Evolutionary conservation across 2,329 filamentous ascomycete species (phyloP).

Genomic region (Aspergillus hiratsukae): DNA sequence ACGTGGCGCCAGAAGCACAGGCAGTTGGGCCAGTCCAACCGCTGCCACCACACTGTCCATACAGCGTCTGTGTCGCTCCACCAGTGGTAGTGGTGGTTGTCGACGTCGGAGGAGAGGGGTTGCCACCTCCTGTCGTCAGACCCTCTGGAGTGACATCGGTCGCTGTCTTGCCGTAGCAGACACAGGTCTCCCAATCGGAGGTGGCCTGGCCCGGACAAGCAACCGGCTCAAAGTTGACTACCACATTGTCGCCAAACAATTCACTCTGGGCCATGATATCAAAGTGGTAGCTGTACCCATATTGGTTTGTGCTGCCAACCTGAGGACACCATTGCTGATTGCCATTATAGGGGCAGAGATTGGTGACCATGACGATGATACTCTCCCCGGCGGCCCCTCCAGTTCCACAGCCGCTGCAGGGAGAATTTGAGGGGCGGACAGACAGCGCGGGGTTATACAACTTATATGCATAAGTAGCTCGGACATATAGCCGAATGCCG

Average conservation of each 20-base stretch:
- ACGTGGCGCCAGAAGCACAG: slow-evolving; percentile 7
- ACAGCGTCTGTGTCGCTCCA: slow-evolving; percentile 9
- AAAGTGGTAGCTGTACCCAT: slow-evolving; percentile 35
- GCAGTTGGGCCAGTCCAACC: slow-evolving; percentile 13
- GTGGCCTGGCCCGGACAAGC: slow-evolving; percentile 24
- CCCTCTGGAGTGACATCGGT: slow-evolving; percentile 9
- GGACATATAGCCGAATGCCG: not conserved
- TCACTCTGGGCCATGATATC: slow-evolving; percentile 32
- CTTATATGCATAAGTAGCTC: no score
- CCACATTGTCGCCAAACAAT: slow-evolving; percentile 31
- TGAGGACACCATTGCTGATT: slow-evolving; percentile 34
- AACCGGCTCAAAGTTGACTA: slow-evolving; percentile 31
- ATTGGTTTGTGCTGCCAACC: slow-evolving; percentile 27
- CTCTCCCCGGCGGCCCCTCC: slow-evolving; percentile 18
- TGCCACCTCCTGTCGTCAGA: not conserved
- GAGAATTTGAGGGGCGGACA: not conserved
- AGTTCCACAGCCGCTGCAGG: slow-evolving; percentile 17
- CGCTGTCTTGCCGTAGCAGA: slow-evolving; percentile 18
- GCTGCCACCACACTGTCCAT: slow-evolving; percentile 16
- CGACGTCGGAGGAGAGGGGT: not conserved
- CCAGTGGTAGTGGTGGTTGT: not conserved
- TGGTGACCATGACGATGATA: slow-evolving; percentile 30
- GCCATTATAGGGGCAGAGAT: slow-evolving; percentile 33
- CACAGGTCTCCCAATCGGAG: slow-evolving; percentile 22
- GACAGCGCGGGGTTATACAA: not conserved